Evolutionary conservation across 192 early-diverging fungal genomes (phyloP).

Genomic region (Helicostylum pulchrum): DNA sequence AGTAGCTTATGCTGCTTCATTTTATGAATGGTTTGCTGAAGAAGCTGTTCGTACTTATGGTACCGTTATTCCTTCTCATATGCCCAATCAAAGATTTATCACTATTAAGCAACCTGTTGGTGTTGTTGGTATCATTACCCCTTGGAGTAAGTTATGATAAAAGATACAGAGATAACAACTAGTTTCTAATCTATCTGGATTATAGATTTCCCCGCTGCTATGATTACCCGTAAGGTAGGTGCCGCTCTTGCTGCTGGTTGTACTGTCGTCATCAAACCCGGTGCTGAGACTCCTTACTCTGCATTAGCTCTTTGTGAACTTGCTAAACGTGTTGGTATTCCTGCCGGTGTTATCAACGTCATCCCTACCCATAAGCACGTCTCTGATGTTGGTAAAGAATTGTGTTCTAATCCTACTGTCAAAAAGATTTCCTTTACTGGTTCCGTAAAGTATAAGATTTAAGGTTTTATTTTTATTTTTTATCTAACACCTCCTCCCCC

Average conservation of each 20-base stretch:
- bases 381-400: conserved; percentile 56
- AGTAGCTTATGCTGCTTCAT: conserved; percentile 65
- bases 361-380: conserved; percentile 57
- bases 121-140: conserved; percentile 68
- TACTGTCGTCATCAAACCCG: conserved; percentile 73
- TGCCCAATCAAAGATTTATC: conserved; percentile 53
- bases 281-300: conserved; percentile 55
- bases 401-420: conserved; percentile 56
- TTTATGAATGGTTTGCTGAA: conserved; percentile 84
- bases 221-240: conserved; percentile 76
- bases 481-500: not conserved
- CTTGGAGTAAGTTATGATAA: conserved; percentile 54
- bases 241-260: conserved; percentile 80
- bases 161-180: not conserved
- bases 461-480: not conserved
- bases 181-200: not conserved
- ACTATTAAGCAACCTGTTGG: conserved; percentile 81
- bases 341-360: conserved; percentile 68
- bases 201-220: conserved; percentile 82
- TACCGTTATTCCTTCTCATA: conserved; percentile 70
- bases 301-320: conserved; percentile 55
- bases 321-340: conserved; percentile 57
- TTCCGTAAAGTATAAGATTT: conserved; percentile 45
- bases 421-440: conserved; percentile 80
- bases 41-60: conserved; percentile 80